A percentile compares a stretch with the other conserved stretches of the same genome.
Evolutionary conservation across 2,329 filamentous ascomycete genomes (phyloP).

Genomic region (Aureobasidium sp.): DNA sequence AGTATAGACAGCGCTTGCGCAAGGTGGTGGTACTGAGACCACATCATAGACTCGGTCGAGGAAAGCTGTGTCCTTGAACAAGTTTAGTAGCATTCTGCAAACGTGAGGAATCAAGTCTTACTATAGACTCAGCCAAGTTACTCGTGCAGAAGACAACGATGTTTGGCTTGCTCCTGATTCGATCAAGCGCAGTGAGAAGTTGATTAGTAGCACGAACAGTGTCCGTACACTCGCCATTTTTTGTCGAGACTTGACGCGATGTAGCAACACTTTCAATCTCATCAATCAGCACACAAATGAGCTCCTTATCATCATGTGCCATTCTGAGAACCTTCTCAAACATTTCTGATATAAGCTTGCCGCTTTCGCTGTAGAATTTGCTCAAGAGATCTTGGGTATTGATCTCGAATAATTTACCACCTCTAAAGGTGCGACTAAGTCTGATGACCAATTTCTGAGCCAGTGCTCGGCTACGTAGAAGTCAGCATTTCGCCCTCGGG

Average conservation of each 20-base stretch:
- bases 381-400: constrained; percentile 40
- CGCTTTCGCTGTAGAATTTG: constrained; percentile 44
- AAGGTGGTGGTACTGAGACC: constrained; percentile 37
- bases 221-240: constrained; percentile 9
- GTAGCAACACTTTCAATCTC: constrained; percentile 45
- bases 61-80: constrained; percentile 35
- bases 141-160: constrained; percentile 45
- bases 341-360: constrained; percentile 36
- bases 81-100: background rate
- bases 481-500: background rate
- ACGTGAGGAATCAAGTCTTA: background rate
- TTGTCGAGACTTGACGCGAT: constrained; percentile 30
- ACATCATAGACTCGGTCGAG: constrained; percentile 44
- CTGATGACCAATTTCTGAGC: constrained; percentile 46
- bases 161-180: constrained; percentile 36
- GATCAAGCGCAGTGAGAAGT: constrained; percentile 42
- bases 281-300: constrained; percentile 43
- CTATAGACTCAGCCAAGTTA: constrained; percentile 33
- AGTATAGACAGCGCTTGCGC: constrained; percentile 36
- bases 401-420: constrained; percentile 37
- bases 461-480: constrained; percentile 33
- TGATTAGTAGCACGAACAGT: constrained; percentile 39
- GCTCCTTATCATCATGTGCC: constrained; percentile 34
- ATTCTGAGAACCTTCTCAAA: constrained; percentile 34
- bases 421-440: constrained; percentile 30